Evolutionary conservation across 2,329 filamentous ascomycete genomes (phyloP).

Genomic region (Ophiocordyceps camponoti-saundersi): DNA sequence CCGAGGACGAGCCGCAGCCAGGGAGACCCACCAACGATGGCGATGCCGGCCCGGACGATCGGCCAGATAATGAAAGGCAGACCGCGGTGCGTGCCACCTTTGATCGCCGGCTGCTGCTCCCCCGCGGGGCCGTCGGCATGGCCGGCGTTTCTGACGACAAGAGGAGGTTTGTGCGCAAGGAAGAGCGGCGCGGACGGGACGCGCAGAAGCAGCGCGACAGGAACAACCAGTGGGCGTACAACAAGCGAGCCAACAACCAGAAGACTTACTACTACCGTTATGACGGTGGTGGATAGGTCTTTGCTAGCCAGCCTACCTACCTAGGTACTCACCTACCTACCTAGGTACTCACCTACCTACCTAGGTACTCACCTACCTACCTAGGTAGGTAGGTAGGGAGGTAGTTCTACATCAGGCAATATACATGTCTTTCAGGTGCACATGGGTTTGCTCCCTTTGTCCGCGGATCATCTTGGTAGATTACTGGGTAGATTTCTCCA

Average conservation of each 20-base stretch:
- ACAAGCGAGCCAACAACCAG: constrained; percentile 62
- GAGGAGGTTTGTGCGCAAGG: constrained; percentile 48
- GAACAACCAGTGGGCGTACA: constrained; percentile 51
- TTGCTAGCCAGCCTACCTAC: no score
- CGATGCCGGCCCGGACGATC: constrained; percentile 15
- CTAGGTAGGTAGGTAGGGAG: neutral
- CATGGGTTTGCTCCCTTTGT: no score
- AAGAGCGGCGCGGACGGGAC: constrained; percentile 54
- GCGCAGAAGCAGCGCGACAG: constrained; percentile 43
- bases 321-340: neutral
- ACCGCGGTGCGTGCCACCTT: constrained; percentile 12
- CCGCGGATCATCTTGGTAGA: no score
- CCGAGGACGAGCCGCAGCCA: constrained; percentile 47
- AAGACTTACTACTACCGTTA: constrained; percentile 39
- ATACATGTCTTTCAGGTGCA: no score
- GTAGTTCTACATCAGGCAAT: no score
- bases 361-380: neutral
- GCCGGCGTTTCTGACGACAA: constrained; percentile 58
- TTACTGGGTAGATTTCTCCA: no score
- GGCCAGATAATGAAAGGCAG: constrained; percentile 4
- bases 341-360: neutral
- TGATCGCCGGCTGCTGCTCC: constrained; percentile 36
- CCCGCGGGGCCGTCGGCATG: constrained; percentile 62
- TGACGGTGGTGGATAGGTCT: constrained; percentile 24
- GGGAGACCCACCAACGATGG: constrained; percentile 46